A percentile compares a stretch with the other conserved stretches of the same genome.
These are phyloP conservation scores for Rhynchospora breviuscula DNA, from an alignment of 176 grass and related monocot species.

Conservation along the genomic window DNA sequence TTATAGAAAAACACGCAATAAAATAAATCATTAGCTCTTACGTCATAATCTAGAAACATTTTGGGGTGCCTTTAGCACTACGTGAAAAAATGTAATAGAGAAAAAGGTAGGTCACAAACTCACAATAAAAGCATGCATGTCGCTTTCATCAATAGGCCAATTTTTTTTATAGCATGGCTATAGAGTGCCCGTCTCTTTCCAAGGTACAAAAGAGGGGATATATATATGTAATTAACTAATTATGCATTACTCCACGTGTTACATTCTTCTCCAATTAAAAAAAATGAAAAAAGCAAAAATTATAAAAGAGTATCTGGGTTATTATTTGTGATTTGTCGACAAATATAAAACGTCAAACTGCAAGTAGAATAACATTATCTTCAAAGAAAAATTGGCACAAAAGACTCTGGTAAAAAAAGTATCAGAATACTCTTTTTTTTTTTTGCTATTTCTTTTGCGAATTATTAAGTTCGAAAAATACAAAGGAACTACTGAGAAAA, in stretches of 20 bases:
- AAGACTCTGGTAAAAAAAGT: neutral
- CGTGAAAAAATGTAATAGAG: neutral
- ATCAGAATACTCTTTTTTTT: neutral
- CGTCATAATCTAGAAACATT: neutral
- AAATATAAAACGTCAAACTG: neutral
- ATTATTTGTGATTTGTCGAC: neutral
- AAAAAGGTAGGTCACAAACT: neutral
- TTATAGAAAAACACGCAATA: neutral
- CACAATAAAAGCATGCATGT: constrained; percentile 15
- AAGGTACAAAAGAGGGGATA: neutral
- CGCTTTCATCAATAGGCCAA: neutral
- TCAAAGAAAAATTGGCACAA: neutral
- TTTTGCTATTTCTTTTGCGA: neutral
- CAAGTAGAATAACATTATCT: neutral
- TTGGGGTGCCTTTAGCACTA: neutral
- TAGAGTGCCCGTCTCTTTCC: neutral
- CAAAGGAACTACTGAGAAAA: neutral
- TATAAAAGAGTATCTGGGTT: neutral
- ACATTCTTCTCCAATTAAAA: neutral
- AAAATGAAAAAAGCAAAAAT: neutral
- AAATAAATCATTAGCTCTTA: neutral
- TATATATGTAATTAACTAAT: too few species aligned
- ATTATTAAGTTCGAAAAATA: neutral
- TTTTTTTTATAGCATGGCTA: too few species aligned
- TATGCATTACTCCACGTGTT: neutral